Percentiles rank a stretch among this genome's conserved stretches.
These are phyloP conservation scores for Glycine soja DNA, from an alignment of 306 rosid species.

Conservation along the genomic window DNA sequence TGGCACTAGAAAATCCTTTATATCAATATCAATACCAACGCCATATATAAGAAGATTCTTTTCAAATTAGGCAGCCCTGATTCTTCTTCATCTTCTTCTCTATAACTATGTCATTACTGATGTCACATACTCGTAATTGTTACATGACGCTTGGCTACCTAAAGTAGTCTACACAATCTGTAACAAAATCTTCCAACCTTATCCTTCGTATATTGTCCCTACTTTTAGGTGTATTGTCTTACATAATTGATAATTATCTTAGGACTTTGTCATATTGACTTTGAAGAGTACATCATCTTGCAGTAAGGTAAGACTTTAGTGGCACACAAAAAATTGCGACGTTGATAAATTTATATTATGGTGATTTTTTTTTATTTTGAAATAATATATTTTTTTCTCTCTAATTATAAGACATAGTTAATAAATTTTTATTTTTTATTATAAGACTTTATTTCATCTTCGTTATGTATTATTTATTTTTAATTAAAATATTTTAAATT, in stretches of 20 bases:
- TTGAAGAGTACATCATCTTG: conserved; percentile 13
- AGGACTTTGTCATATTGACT: conserved; percentile 11
- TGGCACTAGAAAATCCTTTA: background rate
- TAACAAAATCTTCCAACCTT: background rate
- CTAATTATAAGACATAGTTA: no score
- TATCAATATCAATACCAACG: background rate
- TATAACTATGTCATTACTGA: conserved; percentile 6
- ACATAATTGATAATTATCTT: background rate
- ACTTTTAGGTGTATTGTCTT: background rate
- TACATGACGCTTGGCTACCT: background rate
- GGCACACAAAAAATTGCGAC: background rate
- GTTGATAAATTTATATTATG: background rate
- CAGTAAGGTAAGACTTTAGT: conserved; percentile 21
- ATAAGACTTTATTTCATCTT: no score
- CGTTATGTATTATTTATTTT: no score
- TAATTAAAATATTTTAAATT: no score
- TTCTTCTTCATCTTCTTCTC: background rate
- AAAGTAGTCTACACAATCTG: background rate
- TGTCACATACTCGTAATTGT: conserved; percentile 13
- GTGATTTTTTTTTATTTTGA: background rate
- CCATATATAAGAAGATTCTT: background rate
- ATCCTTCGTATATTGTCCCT: background rate
- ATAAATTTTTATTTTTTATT: no score
- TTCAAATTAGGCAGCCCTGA: background rate
- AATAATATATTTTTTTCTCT: background rate